Conservation (phyloP, 1,284 basidiomycete genomes). For the Coniferiporia weirii region DNA sequence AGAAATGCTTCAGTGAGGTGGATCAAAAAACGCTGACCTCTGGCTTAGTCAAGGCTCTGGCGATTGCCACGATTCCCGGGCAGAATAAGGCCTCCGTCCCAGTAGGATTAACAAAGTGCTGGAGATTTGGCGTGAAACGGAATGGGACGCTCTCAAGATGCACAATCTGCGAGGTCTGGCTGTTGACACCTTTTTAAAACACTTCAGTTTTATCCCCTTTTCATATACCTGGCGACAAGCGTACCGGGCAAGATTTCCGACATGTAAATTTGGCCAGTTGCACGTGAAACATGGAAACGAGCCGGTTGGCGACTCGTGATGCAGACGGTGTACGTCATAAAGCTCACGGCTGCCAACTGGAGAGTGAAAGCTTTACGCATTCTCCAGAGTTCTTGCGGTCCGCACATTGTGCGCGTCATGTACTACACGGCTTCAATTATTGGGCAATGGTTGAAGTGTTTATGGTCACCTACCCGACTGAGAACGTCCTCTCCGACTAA, state of each 20-base stretch:
- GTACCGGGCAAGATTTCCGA: slow-evolving; percentile 83
- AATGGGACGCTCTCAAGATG: slow-evolving; percentile 91
- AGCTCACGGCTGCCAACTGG: slow-evolving; percentile 85
- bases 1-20: slow-evolving; percentile 1
- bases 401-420: slow-evolving; percentile 83
- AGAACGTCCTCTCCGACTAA: slow-evolving; percentile 89
- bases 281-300: slow-evolving; percentile 85
- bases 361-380: slow-evolving; percentile 96
- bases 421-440: slow-evolving; percentile 49
- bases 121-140: slow-evolving; percentile 95
- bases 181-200: slow-evolving; percentile 35
- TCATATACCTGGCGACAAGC: slow-evolving; percentile 21
- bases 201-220: slow-evolving; percentile 1
- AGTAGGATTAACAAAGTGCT: slow-evolving; percentile 86
- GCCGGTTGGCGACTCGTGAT: slow-evolving; percentile 81
- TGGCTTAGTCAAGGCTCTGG: slow-evolving; percentile 84
- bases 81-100: slow-evolving; percentile 90
- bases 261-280: slow-evolving; percentile 89
- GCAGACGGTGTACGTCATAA: slow-evolving; percentile 90
- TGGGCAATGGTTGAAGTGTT: slow-evolving; percentile 1
- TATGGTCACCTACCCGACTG: slow-evolving; percentile 55
- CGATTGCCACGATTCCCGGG: slow-evolving; percentile 87
- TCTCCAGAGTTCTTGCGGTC: slow-evolving; percentile 88
- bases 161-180: slow-evolving; percentile 61
- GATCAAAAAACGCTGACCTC: slow-evolving; percentile 55